A percentile compares a stretch with the other conserved stretches of the same genome.
phyloP scores from a whole-genome alignment of 768 basidiomycete genomes.

The Amanita pseudoporphyria region DNA sequence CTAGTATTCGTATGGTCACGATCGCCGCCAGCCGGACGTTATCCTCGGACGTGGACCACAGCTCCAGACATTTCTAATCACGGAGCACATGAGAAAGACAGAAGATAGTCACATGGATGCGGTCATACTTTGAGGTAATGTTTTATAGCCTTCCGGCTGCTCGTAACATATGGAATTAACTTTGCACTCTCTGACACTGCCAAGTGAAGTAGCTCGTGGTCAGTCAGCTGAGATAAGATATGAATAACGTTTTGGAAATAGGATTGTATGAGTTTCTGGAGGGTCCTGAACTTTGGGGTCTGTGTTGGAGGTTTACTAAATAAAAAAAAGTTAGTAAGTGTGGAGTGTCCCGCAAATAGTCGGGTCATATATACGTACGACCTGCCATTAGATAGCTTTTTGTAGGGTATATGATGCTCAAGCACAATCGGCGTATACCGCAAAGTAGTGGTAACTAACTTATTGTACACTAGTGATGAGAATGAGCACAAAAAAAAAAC shows the following conservation, averaged over 20 bases:
- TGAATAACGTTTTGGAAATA: conserved; percentile 85
- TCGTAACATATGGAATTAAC: conserved; percentile 80
- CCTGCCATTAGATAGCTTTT: conserved; percentile 72
- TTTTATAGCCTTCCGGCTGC: conserved; percentile 78
- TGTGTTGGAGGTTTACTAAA: conserved; percentile 80
- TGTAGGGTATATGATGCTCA: conserved; percentile 81
- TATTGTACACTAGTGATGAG: conserved; percentile 80
- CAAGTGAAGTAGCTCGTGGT: conserved; percentile 53
- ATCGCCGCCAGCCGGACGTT: conserved; percentile 78
- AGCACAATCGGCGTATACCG: conserved; percentile 88
- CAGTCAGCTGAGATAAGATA: conserved; percentile 66
- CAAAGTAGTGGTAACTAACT: conserved; percentile 78
- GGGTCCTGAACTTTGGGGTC: conserved; percentile 68
- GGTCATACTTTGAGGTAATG: conserved; percentile 69
- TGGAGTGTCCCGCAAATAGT: conserved; percentile 2
- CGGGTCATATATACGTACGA: conserved; percentile 44
- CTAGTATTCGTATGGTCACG: conserved; percentile 73
- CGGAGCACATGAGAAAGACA: conserved; percentile 6
- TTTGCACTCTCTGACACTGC: conserved; percentile 82
- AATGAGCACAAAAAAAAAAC: too few species aligned
- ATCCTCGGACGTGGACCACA: conserved; percentile 82
- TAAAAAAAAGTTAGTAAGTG: conserved; percentile 4
- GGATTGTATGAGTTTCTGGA: conserved; percentile 82
- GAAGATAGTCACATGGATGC: not conserved
- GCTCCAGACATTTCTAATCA: conserved; percentile 62